Evolutionary conservation across 495 filamentous ascomycete species (phyloP), one percentile per base, ranked within the genome.

Genomic region (Penicillium pancosmium): DNA sequence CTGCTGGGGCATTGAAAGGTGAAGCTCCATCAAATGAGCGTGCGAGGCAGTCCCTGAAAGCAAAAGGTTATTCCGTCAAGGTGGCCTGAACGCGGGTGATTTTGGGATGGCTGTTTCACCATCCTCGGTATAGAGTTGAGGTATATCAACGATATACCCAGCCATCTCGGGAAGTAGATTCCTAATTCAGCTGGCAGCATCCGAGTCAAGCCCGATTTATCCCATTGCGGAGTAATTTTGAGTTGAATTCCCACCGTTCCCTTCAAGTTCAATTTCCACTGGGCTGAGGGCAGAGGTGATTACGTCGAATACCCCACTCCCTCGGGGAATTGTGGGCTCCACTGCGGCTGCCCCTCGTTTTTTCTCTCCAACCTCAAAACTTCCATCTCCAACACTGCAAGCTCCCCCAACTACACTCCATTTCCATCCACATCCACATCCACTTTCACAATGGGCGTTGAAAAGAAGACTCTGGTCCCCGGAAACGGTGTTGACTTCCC

Each of bases 401-500:
- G 3, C 46, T 5, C 16, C 16, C 1, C 41, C 16, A 44, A 12
- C 46, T 25, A 12, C n/a, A 35, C 23, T 23, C 2, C 27, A 18
- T 19, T 50, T 52, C 27, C 49, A 4, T 52, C 23, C 23, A 23
- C 23, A 23, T 23, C 23, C 23, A 23, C 23, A 23, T 36, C 55
- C 23, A 35, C 40, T 50, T 60, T 65, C 70, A 77, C 21, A 65
- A 88, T 88, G 86, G 84, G 82, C 57, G 84, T 88, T 67, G 63
- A 62, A 15, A 83, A 76, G 61, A 57, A 73, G 49, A 54, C 71
- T 47, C 63, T 85, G 48, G 55, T 53, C 15, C 38, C 67, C 12
- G 87, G 87, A 55, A 81, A 87, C 65, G 77, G 74, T 56, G 77
- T 75, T 15, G 68, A 82, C 43, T 81, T 73, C 67, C 89, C 91